Base-by-base conservation (phyloP, 2,329 filamentous ascomycete species). In the Nothophoma quercina region DNA sequence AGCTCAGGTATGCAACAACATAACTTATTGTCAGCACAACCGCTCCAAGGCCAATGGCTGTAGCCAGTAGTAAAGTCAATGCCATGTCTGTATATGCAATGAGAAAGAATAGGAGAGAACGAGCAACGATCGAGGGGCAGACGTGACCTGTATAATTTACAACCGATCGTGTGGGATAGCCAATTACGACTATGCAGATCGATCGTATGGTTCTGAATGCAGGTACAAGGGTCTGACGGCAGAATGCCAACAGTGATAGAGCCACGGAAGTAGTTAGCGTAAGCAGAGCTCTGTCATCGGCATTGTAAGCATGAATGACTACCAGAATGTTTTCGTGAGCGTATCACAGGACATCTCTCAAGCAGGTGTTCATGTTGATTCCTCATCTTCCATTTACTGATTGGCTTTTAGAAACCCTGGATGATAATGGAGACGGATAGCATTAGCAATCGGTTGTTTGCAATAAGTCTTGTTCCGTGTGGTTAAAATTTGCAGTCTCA, bases 1-100 rank as follows among this genome's bases (percentile, higher is more conserved):
- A 70, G n/a, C 51, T 51, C 7, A 68, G 47, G 41, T 71, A 71
- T 8, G 59, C 51, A 26, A 66, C 15, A 23, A 67, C 35, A 26
- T 64, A 65, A 52, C 60, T 63, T 29, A 55, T 36, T 2, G 61
- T 18, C 18, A 64, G 18, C n/a, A 60, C 38, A 30, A 65, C 29
- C 22, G 46, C 21, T 5, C 52, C 63, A 9, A 68, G 42, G 38
- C 44, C 50, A 15, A 58, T 29, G 6, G 47, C 43, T 43, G 59
- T 63, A 16, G 59, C 30, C 7, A 68, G 21, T 13, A 65, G 35
- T 7, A 47, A 57, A 12, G 42, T 13, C 13, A 63, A 12, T 55
- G 35, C 41, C 39, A 58, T 58, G 26, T 32, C 38, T 36, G 29
- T 32, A 32, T 26, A 42, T 53, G 45, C 30, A 38, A 51, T 52